These are phyloP conservation scores for Lasiosphaeria ovina DNA, from an alignment of 495 filamentous ascomycete species.

Conservation along the genomic window DNA sequence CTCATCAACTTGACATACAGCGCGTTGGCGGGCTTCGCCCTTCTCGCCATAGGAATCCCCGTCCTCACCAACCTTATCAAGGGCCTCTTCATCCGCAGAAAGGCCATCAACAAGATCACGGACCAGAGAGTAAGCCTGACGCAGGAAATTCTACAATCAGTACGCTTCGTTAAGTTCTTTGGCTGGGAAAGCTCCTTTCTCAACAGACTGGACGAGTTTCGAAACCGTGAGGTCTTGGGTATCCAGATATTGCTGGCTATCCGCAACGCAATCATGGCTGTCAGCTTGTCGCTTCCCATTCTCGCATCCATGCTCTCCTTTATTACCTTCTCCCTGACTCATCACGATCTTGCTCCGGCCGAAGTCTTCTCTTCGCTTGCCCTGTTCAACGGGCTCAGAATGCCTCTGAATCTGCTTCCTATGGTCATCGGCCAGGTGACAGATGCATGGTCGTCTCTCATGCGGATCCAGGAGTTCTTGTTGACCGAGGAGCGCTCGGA, in stretches of 20 bases:
- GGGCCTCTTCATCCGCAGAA: slow-evolving; percentile 65
- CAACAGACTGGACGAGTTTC: slow-evolving; percentile 66
- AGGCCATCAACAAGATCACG: slow-evolving; percentile 84
- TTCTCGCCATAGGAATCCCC: slow-evolving; percentile 75
- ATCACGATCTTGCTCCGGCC: slow-evolving; percentile 68
- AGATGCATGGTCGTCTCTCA: slow-evolving; percentile 82
- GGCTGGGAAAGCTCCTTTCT: slow-evolving; percentile 91
- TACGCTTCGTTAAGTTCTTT: slow-evolving; percentile 94
- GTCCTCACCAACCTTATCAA: slow-evolving; percentile 71
- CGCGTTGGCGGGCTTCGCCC: slow-evolving; percentile 80
- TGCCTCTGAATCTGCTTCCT: slow-evolving; percentile 85
- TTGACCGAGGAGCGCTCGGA: slow-evolving; percentile 82
- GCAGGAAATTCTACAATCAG: slow-evolving; percentile 86
- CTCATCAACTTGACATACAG: slow-evolving; percentile 85
- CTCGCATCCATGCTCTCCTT: slow-evolving; percentile 95
- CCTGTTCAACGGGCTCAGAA: slow-evolving; percentile 84
- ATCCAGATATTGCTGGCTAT: slow-evolving; percentile 80
- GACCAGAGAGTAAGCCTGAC: slow-evolving; percentile 88
- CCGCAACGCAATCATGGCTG: slow-evolving; percentile 78
- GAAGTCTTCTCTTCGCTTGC: slow-evolving; percentile 89
- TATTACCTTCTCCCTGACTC: slow-evolving; percentile 82
- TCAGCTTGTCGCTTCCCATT: slow-evolving; percentile 72
- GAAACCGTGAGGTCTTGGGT: slow-evolving; percentile 68
- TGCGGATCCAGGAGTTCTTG: slow-evolving; percentile 83
- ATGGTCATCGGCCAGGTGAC: slow-evolving; percentile 84